Evolutionary conservation across 257 asterid genomes (phyloP).

Genomic region (Eucommia ulmoides): DNA sequence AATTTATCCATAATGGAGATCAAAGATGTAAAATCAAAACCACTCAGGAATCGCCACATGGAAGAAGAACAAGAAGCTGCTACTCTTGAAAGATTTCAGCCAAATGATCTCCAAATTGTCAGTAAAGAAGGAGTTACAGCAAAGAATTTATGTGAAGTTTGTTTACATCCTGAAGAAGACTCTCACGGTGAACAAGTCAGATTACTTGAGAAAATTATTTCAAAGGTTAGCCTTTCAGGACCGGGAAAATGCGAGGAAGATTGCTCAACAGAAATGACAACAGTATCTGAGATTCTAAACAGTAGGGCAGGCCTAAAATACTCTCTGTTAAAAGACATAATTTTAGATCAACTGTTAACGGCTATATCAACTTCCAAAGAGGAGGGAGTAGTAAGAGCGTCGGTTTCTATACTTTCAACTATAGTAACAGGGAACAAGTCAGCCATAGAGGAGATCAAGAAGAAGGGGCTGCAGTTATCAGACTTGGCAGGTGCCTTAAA

Average conservation of each 20-base stretch:
- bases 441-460: constrained; percentile 54
- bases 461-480: constrained; percentile 55
- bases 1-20: constrained; percentile 19
- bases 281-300: constrained; percentile 47
- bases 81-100: constrained; percentile 14
- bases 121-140: constrained; percentile 30
- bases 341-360: constrained; percentile 59
- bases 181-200: constrained; percentile 33
- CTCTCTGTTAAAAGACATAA: constrained; percentile 63
- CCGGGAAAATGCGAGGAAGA: constrained; percentile 31
- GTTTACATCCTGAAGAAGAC: constrained; percentile 26
- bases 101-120: constrained; percentile 13
- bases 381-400: constrained; percentile 55
- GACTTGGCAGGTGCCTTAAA: constrained; percentile 79
- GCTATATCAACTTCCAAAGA: constrained; percentile 66
- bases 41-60: constrained; percentile 9
- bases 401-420: constrained; percentile 61
- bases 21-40: constrained; percentile 9
- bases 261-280: constrained; percentile 48
- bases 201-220: constrained; percentile 53
- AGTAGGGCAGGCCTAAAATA: constrained; percentile 57
- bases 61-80: constrained; percentile 17
- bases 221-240: constrained; percentile 60
- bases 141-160: constrained; percentile 16
- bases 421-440: constrained; percentile 47